Evolutionary conservation across 2,329 filamentous ascomycete genomes (phyloP).

Genomic region (Esteya vermicola): DNA sequence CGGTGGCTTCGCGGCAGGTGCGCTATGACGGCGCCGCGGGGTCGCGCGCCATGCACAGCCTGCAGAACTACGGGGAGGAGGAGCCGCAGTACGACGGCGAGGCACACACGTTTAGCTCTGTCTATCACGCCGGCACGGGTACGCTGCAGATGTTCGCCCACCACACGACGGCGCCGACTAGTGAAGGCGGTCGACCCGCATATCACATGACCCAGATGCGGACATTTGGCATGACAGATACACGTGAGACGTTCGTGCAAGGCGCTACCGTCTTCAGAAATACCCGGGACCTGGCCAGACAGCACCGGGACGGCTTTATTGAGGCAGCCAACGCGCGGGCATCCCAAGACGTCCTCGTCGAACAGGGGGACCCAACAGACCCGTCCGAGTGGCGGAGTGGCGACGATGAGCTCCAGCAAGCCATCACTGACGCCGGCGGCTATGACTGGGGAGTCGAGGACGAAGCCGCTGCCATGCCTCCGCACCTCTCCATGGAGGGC

Average conservation of each 20-base stretch:
- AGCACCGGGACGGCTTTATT: constrained; percentile 20
- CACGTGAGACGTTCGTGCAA: constrained; percentile 16
- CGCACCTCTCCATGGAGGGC: too few relatives aligned
- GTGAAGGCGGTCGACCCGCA: constrained; percentile 17
- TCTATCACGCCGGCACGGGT: constrained; percentile 17
- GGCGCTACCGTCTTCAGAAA: constrained; percentile 25
- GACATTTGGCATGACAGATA: constrained; percentile 15
- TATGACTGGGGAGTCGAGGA: too few relatives aligned
- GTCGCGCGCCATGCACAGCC: constrained; percentile 20
- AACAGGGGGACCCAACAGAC: too few relatives aligned
- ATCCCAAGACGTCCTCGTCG: too few relatives aligned
- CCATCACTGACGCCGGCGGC: too few relatives aligned
- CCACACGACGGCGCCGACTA: constrained; percentile 19
- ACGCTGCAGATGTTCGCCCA: constrained; percentile 23
- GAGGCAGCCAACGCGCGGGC: too few relatives aligned
- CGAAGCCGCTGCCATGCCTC: too few relatives aligned
- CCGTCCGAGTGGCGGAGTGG: too few relatives aligned
- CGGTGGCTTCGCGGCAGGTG: constrained; percentile 19
- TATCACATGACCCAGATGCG: constrained; percentile 26
- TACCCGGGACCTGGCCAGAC: constrained; percentile 21
- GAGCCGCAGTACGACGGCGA: constrained; percentile 22
- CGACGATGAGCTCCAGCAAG: too few relatives aligned
- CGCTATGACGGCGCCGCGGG: constrained; percentile 22
- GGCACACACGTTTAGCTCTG: constrained; percentile 23
- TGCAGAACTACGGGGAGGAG: constrained; percentile 20